phyloP scores from a whole-genome alignment of 345 rosid genomes.

The Geranium rotundifolium region DNA sequence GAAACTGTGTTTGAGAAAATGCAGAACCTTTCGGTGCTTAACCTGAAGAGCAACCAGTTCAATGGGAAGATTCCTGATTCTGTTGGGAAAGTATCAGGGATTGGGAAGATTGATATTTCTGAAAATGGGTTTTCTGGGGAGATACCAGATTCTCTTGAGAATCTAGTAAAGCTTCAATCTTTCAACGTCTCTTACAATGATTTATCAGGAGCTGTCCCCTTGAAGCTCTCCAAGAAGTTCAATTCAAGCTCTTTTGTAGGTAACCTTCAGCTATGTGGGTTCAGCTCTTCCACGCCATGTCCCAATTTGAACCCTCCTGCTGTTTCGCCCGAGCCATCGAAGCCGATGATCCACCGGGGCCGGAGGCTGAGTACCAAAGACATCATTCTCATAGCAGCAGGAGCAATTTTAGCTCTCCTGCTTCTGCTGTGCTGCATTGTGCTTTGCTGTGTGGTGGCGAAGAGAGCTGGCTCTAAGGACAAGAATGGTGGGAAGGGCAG shows the following conservation, averaged over 20 bases:
- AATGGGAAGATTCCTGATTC: conserved; percentile 47
- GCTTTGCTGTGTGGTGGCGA: conserved; percentile 57
- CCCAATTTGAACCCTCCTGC: conserved; percentile 45
- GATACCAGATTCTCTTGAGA: conserved; percentile 49
- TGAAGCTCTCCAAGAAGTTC: conserved; percentile 53
- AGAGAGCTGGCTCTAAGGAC: conserved; percentile 38
- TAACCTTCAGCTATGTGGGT: conserved; percentile 86
- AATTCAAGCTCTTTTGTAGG: conserved; percentile 79
- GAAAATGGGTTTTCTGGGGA: conserved; percentile 59
- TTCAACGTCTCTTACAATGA: conserved; percentile 84
- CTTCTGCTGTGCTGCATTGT: conserved; percentile 56
- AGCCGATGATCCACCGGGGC: conserved; percentile 18
- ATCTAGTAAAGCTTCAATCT: conserved; percentile 44
- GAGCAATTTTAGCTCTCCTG: conserved; percentile 48
- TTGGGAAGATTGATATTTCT: conserved; percentile 50
- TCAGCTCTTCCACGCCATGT: conserved; percentile 46
- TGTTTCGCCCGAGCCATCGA: conserved; percentile 32
- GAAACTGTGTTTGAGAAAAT: conserved; percentile 28
- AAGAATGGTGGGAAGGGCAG: conserved; percentile 26
- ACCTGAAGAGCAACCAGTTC: conserved; percentile 48
- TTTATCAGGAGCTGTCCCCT: conserved; percentile 77
- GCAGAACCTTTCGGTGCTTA: conserved; percentile 48
- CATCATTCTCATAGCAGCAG: conserved; percentile 60
- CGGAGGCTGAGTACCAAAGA: conserved; percentile 55
- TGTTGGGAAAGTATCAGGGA: conserved; percentile 46